A percentile compares a stretch with the other conserved stretches of the same genome.
phyloP scores from a whole-genome alignment of 2,329 filamentous ascomycete genomes.

The Gnomoniopsis sp. region DNA sequence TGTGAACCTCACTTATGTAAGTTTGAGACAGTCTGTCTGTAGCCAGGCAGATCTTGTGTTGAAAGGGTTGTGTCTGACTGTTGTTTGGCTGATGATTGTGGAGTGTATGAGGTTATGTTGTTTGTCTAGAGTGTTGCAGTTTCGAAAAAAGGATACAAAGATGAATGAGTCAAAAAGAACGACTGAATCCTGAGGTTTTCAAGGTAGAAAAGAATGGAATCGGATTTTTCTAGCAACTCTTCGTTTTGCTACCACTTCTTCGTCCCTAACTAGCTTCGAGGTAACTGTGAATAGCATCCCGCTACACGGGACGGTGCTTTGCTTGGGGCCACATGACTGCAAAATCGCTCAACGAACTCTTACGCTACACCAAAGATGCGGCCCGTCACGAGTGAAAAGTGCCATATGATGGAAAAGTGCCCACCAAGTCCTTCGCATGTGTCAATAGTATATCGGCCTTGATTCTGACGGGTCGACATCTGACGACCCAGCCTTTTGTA shows the following conservation, averaged over 20 bases:
- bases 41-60: neutral
- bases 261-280: too few species aligned
- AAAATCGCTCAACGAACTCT: neutral
- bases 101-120: neutral
- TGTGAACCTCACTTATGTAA: neutral
- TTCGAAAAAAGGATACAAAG: neutral
- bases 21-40: neutral
- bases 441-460: too few species aligned
- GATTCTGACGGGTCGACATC: too few species aligned
- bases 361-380: neutral
- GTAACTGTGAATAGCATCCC: too few species aligned
- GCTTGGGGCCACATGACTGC: neutral
- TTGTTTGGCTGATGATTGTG: neutral
- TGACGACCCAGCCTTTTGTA: neutral
- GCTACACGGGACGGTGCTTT: neutral
- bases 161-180: neutral
- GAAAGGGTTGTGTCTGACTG: neutral
- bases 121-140: neutral
- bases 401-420: neutral
- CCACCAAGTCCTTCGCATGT: neutral
- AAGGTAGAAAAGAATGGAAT: too few species aligned
- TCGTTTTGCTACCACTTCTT: neutral
- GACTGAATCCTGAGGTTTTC: too few species aligned
- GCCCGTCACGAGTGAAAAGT: neutral
- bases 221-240: too few species aligned